Evolutionary conservation across 257 asterid genomes (phyloP).

Genomic region (Ajuga chamaepitys): DNA sequence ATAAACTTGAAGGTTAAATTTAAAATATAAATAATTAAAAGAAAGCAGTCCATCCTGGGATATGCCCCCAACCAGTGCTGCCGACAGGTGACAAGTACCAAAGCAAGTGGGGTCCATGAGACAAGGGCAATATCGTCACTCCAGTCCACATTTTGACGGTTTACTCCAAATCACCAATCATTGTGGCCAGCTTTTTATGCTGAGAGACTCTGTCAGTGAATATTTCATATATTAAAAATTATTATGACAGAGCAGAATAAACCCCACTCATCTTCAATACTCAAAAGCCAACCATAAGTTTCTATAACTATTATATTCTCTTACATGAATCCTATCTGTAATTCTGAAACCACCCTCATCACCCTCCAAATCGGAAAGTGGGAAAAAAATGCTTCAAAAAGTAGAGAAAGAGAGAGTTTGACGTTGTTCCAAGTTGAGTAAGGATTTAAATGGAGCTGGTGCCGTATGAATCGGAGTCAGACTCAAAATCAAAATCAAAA

Average conservation of each 20-base stretch:
- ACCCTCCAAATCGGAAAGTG: neutral
- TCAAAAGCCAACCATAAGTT: neutral
- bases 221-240: neutral
- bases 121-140: conserved; percentile 9
- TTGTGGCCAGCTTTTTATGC: neutral
- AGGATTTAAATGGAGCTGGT: conserved; percentile 42
- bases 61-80: conserved; percentile 11
- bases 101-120: conserved; percentile 4
- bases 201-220: neutral
- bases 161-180: conserved; percentile 10
- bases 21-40: no score
- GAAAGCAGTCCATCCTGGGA: neutral
- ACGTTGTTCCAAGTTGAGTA: neutral
- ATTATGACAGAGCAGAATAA: conserved; percentile 5
- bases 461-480: conserved; percentile 51
- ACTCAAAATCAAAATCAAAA: conserved; percentile 30
- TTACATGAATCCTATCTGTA: neutral
- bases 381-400: neutral
- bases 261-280: neutral
- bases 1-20: no score
- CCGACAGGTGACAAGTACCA: conserved; percentile 12
- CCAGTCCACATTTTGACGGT: neutral
- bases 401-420: neutral
- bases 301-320: neutral
- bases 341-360: neutral